phyloP scores from a whole-genome alignment of 108 stramenopile species.

The Skeletonema tropicum region DNA sequence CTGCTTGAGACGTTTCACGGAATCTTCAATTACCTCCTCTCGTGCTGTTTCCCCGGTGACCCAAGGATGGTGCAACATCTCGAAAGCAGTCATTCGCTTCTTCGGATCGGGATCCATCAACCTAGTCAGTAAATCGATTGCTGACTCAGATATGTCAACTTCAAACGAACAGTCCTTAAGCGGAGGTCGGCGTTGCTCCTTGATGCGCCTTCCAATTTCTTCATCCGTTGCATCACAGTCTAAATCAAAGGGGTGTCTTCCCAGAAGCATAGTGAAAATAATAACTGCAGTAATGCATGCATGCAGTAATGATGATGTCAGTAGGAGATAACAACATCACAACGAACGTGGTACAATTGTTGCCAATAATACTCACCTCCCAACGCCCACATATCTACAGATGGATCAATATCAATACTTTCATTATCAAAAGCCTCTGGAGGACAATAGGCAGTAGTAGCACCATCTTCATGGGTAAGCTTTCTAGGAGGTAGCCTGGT shows the following conservation, averaged over 20 bases:
- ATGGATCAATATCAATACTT: slow-evolving; percentile 21
- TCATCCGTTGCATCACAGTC: slow-evolving; percentile 49
- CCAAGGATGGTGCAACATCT: slow-evolving; percentile 76
- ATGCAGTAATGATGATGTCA: not conserved
- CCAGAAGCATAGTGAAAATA: slow-evolving; percentile 64
- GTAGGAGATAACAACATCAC: not conserved
- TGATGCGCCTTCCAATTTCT: slow-evolving; percentile 47
- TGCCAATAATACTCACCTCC: slow-evolving; percentile 37
- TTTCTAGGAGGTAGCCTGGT: slow-evolving; percentile 23
- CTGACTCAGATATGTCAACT: slow-evolving; percentile 58
- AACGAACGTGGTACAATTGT: not conserved
- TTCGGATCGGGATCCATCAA: slow-evolving; percentile 63
- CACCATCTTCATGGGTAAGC: slow-evolving; percentile 34
- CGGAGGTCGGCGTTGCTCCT: slow-evolving; percentile 47
- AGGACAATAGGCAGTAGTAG: slow-evolving; percentile 55
- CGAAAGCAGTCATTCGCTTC: slow-evolving; percentile 59
- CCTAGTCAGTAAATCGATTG: slow-evolving; percentile 55
- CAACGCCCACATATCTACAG: slow-evolving; percentile 52
- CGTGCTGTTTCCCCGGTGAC: slow-evolving; percentile 74
- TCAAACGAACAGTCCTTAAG: slow-evolving; percentile 20
- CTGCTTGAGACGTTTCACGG: slow-evolving; percentile 71
- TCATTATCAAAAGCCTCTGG: slow-evolving; percentile 48
- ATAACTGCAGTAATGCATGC: slow-evolving; percentile 35
- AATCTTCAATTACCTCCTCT: slow-evolving; percentile 75
- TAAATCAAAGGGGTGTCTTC: slow-evolving; percentile 64